Conservation (phyloP, 1,139 yeast species). For the Pneumocystis wakefieldiae region DNA sequence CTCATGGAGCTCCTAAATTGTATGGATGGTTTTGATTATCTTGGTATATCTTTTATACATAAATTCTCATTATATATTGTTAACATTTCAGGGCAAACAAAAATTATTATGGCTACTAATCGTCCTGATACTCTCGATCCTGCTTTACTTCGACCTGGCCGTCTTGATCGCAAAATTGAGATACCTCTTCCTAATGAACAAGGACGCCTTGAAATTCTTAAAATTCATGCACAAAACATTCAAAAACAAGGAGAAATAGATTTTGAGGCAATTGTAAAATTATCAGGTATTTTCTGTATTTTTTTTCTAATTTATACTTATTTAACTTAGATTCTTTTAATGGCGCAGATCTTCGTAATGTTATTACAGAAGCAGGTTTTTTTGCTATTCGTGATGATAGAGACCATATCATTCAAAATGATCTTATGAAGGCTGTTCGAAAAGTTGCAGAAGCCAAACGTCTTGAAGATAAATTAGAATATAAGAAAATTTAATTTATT, state of each 20-base stretch:
- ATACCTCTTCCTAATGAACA: constrained; percentile 93
- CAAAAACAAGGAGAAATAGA: constrained; percentile 91
- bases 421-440: constrained; percentile 93
- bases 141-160: constrained; percentile 95
- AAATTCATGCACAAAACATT: constrained; percentile 79
- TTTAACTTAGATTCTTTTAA: constrained; percentile 65
- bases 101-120: constrained; percentile 97
- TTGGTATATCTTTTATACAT: constrained; percentile 34
- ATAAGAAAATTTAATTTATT: constrained; percentile 26
- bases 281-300: constrained; percentile 26
- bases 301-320: constrained; percentile 10
- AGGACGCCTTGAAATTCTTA: constrained; percentile 86
- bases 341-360: constrained; percentile 97
- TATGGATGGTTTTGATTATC: constrained; percentile 96
- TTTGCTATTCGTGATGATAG: constrained; percentile 96
- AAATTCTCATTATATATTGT: background rate
- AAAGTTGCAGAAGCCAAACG: constrained; percentile 95
- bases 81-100: constrained; percentile 43
- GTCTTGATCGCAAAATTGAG: constrained; percentile 94
- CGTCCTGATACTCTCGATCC: constrained; percentile 98
- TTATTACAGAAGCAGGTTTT: constrained; percentile 97
- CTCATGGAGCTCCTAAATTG: constrained; percentile 94
- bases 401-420: constrained; percentile 84
- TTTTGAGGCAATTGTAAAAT: constrained; percentile 90
- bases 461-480: constrained; percentile 89